Evolutionary conservation across 805 yeast species (phyloP), one percentile per base, ranked within the genome.

Genomic region (Yueomyces sinensis): DNA sequence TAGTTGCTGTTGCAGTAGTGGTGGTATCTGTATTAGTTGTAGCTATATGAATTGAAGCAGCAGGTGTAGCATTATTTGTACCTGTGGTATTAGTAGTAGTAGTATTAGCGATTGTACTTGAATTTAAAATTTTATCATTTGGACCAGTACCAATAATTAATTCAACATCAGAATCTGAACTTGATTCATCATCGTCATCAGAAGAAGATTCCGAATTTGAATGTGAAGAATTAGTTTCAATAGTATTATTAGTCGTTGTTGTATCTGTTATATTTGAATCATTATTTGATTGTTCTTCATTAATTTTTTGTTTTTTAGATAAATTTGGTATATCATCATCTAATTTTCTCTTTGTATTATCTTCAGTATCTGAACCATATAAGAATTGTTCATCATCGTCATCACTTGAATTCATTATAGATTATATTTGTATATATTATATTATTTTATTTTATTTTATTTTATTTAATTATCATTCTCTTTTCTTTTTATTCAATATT

Each of bases 161-260:
- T 56, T 87, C 95, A 25, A 87, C 72, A 47, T 82, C 91, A 36
- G 76, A 78, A 40, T 71, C 79, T 20, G 55, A 47, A 28, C 66
- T 74, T 11, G 59, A 49, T 15, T 70, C 77, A 3, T 44, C 38
- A 13, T 32, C 38, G 4, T 40, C 32, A 7, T 66, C 69, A 16
- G 67, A 76, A 5, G 58, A 68, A 11, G 62, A 70, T 5, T 59
- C 65, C 6, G 59, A 68, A 3, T 62, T 70, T 13, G 61, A 68
- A 3, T 59, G 65, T 2, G 46, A 54, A n/a, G n/a, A n/a, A n/a
- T n/a, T n/a, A n/a, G n/a, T n/a, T n/a, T n/a, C n/a, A n/a, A n/a
- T n/a, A n/a, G n/a, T n/a, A n/a, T n/a, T n/a, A n/a, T n/a, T n/a
- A n/a, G n/a, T 22, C 20, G 11, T 31, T n/a, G n/a, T n/a, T n/a